These are phyloP conservation scores for Pyronema domesticum DNA, from an alignment of 495 filamentous ascomycete species.

Conservation along the genomic window DNA sequence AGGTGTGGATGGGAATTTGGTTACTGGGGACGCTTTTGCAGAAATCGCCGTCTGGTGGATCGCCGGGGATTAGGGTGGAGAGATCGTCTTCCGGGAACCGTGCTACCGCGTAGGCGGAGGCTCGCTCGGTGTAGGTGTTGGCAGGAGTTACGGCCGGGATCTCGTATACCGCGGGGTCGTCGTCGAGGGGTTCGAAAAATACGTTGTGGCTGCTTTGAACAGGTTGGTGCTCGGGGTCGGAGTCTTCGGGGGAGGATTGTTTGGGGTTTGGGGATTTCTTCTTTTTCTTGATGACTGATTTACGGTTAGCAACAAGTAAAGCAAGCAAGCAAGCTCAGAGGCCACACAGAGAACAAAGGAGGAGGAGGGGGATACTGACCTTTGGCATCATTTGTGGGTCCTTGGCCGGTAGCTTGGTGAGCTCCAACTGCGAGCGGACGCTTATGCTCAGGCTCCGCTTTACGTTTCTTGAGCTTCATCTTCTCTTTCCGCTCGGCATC, in stretches of 20 bases:
- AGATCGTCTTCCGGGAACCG: conserved; percentile 67
- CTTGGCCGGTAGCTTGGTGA: conserved; percentile 46
- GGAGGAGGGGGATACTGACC: neutral
- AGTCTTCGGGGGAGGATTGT: conserved; percentile 42
- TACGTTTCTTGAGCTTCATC: conserved; percentile 36
- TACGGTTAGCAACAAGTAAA: conserved; percentile 17
- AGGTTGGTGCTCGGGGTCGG: conserved; percentile 46
- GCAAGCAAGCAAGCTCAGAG: conserved; percentile 2
- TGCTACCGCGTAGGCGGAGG: conserved; percentile 71
- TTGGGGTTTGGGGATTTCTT: conserved; percentile 29
- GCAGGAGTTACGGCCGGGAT: conserved; percentile 54
- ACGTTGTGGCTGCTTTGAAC: conserved; percentile 61
- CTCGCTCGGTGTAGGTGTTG: conserved; percentile 66
- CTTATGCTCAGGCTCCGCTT: conserved; percentile 34
- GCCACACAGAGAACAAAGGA: neutral
- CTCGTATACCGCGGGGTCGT: conserved; percentile 88
- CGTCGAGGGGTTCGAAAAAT: conserved; percentile 58
- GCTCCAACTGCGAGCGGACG: conserved; percentile 44
- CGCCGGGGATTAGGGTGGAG: conserved; percentile 62
- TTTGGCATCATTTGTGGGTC: conserved; percentile 13
- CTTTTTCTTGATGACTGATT: conserved; percentile 33
- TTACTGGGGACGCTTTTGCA: conserved; percentile 87
- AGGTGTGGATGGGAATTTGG: conserved; percentile 81
- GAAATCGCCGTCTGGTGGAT: conserved; percentile 70
- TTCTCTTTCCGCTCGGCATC: conserved; percentile 24